Base-by-base conservation (phyloP, 1,139 yeast species). In the Yamadazyma buinensis region DNA sequence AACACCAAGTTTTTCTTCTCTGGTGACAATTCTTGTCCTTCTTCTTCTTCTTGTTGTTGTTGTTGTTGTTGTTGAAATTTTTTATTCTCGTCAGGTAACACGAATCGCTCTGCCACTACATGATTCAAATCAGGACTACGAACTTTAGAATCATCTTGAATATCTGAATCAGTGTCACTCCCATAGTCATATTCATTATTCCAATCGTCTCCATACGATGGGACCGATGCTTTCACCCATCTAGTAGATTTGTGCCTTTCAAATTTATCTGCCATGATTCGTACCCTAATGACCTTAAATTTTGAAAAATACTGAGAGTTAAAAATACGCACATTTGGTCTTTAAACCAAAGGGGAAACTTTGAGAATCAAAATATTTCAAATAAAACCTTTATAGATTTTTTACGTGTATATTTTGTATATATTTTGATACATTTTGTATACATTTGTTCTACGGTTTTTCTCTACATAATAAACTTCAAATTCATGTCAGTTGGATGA, bases 401-500 rank as follows among this genome's bases (percentile, higher is more conserved):
- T n/a, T n/a, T n/a, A n/a, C n/a, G n/a, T n/a, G n/a, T n/a, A n/a
- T n/a, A n/a, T n/a, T n/a, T n/a, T n/a, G n/a, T n/a, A n/a, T n/a
- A n/a, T n/a, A n/a, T n/a, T n/a, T n/a, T n/a, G n/a, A n/a, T n/a
- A n/a, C n/a, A n/a, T n/a, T n/a, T n/a, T n/a, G n/a, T n/a, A n/a
- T n/a, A n/a, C n/a, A n/a, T n/a, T n/a, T n/a, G n/a, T n/a, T n/a
- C n/a, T n/a, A n/a, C n/a, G n/a, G n/a, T n/a, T n/a, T n/a, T n/a
- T n/a, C n/a, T n/a, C n/a, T n/a, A 47, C 51, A 63, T 54, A 23
- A 63, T 54, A 54, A 84, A 84, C 44, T 72, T 72, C 47, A 81
- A 57, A 54, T 85, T 85, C 52, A 82, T 77, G 57, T 87, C 95
- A 43, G 84, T 77, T 5, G 95, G 95, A 57, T 87, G 96, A 2